Percentiles rank a stretch among this genome's conserved stretches.
Conservation (phyloP, 306 rosid species). For the Cotoneaster glaucophyllus region DNA sequence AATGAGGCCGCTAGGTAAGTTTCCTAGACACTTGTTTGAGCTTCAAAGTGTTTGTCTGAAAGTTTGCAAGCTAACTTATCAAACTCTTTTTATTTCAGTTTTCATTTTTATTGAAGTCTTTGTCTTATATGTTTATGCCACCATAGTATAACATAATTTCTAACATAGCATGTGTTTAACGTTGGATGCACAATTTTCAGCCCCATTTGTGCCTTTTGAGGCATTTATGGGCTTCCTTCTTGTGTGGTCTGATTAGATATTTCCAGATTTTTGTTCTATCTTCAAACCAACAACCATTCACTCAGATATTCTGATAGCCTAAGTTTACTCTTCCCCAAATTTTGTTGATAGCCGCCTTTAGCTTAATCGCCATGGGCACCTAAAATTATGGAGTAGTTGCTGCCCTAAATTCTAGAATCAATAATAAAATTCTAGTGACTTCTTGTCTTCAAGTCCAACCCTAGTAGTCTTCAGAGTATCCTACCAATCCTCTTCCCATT, state of each 20-base stretch:
- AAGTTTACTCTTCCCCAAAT: not conserved
- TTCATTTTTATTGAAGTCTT: not conserved
- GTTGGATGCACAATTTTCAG: not conserved
- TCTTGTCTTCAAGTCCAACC: not conserved
- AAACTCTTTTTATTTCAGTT: not conserved
- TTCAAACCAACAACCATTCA: not conserved
- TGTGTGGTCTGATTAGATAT: not conserved
- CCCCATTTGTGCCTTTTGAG: not conserved
- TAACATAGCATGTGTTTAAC: not conserved
- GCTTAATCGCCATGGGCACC: not conserved
- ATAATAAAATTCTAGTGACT: not conserved
- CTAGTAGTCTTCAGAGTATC: not conserved
- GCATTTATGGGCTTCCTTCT: not conserved
- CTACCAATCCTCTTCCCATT: not conserved
- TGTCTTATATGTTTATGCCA: not conserved
- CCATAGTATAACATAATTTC: too few relatives aligned
- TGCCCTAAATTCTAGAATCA: not conserved
- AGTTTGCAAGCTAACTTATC: not conserved
- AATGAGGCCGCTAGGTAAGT: not conserved
- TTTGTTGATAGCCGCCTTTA: not conserved
- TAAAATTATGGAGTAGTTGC: not conserved
- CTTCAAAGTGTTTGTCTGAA: not conserved
- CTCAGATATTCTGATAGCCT: too few relatives aligned
- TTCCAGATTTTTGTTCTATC: not conserved
- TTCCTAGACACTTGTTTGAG: not conserved